phyloP scores from a whole-genome alignment of 2,329 filamentous ascomycete genomes.

The Macrophomina pseudophaseolina region DNA sequence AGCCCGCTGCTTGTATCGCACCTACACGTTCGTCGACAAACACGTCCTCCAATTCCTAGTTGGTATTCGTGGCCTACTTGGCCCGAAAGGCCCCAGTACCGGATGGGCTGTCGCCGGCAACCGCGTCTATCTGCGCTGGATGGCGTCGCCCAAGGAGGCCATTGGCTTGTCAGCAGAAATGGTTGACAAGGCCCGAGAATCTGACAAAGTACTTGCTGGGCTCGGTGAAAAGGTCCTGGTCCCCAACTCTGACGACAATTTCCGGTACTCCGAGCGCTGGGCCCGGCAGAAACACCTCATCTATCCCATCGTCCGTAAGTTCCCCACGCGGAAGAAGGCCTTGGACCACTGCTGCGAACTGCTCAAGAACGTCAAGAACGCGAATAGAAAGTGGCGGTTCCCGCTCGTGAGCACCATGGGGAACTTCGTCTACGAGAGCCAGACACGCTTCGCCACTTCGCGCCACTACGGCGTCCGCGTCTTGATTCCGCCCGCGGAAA shows the following conservation, averaged over 20 bases:
- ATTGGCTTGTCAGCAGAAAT: background rate
- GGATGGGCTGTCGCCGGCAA: background rate
- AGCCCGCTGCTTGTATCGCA: background rate
- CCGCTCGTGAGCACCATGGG: no score
- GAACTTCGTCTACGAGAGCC: no score
- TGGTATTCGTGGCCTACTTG: background rate
- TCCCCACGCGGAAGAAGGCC: no score
- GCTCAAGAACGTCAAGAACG: no score
- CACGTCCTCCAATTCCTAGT: background rate
- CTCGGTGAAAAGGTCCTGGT: background rate
- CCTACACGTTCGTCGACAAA: background rate
- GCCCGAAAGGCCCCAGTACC: background rate
- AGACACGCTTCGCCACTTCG: no score
- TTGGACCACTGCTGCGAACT: no score
- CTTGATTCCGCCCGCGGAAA: no score
- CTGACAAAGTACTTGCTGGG: background rate
- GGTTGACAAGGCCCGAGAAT: background rate
- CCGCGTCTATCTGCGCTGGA: background rate
- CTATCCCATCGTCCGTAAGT: background rate
- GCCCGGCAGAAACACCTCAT: background rate
- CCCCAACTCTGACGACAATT: background rate
- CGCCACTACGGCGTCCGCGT: no score
- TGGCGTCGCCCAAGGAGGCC: background rate
- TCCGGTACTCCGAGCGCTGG: background rate
- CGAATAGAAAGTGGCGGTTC: no score